Evolutionary conservation across 495 filamentous ascomycete genomes (phyloP).

Genomic region (Aspergillus carlsbadensis): DNA sequence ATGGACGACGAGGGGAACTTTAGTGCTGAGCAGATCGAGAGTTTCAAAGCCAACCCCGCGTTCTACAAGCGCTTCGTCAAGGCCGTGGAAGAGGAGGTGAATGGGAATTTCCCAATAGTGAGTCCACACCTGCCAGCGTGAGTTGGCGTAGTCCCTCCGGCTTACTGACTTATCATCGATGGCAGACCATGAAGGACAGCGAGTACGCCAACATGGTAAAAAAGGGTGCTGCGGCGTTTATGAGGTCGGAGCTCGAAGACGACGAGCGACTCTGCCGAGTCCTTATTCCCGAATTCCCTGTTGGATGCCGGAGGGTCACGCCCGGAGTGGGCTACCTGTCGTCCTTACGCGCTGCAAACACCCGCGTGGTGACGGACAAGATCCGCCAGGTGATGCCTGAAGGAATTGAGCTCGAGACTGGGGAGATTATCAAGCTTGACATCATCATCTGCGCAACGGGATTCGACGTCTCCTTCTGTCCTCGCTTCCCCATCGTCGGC

Average conservation of each 20-base stretch:
- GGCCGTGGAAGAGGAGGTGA: conserved; percentile 39
- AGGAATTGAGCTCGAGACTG: too few species aligned
- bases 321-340: too few species aligned
- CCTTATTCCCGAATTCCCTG: too few species aligned
- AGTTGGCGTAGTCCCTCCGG: too few species aligned
- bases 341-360: too few species aligned
- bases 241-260: too few species aligned
- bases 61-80: conserved; percentile 34
- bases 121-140: conserved; percentile 17
- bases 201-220: background rate
- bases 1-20: conserved; percentile 12
- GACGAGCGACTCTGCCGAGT: too few species aligned
- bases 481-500: conserved; percentile 46
- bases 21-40: conserved; percentile 33
- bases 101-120: conserved; percentile 28
- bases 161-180: too few species aligned
- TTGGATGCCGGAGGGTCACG: too few species aligned
- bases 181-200: background rate
- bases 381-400: too few species aligned
- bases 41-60: conserved; percentile 17
- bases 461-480: conserved; percentile 37
- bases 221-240: too few species aligned
- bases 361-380: too few species aligned
- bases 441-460: conserved; percentile 22
- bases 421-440: conserved; percentile 18